These are phyloP conservation scores for Quercus suber DNA, from an alignment of 306 rosid genomes.

Conservation along the genomic window DNA sequence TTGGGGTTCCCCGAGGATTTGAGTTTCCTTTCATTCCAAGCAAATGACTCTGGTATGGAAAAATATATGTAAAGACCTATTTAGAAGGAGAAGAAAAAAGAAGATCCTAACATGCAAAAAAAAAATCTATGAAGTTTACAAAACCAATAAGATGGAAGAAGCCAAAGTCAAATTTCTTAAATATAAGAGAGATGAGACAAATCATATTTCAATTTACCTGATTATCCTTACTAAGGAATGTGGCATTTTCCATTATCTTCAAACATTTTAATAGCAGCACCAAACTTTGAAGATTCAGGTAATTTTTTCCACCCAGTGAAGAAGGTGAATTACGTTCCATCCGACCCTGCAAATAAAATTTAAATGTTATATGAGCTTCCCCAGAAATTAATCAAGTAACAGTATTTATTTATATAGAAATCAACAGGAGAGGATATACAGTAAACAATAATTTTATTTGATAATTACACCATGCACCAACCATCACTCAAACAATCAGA, in stretches of 20 bases:
- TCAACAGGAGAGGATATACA: not conserved
- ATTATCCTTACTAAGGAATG: conserved; percentile 83
- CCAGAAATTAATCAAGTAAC: conserved; percentile 3
- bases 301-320: conserved; percentile 40
- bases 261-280: conserved; percentile 68
- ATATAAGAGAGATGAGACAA: not conserved
- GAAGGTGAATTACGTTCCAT: conserved; percentile 38
- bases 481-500: not conserved
- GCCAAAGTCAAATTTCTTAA: conserved; percentile 6
- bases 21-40: conserved; percentile 71
- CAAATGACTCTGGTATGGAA: conserved; percentile 70
- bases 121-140: not conserved
- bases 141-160: not conserved
- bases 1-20: conserved; percentile 32
- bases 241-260: conserved; percentile 98
- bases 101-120: conserved; percentile 14
- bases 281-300: conserved; percentile 46
- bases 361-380: conserved; percentile 9
- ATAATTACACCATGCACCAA: not conserved
- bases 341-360: conserved; percentile 54
- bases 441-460: not conserved
- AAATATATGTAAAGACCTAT: conserved; percentile 15
- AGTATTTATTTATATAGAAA: not conserved
- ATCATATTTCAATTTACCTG: conserved; percentile 52
- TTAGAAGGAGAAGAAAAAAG: conserved; percentile 15